Evolutionary conservation across 495 filamentous ascomycete species (phyloP).

Genomic region (Neurospora tetrasperma): DNA sequence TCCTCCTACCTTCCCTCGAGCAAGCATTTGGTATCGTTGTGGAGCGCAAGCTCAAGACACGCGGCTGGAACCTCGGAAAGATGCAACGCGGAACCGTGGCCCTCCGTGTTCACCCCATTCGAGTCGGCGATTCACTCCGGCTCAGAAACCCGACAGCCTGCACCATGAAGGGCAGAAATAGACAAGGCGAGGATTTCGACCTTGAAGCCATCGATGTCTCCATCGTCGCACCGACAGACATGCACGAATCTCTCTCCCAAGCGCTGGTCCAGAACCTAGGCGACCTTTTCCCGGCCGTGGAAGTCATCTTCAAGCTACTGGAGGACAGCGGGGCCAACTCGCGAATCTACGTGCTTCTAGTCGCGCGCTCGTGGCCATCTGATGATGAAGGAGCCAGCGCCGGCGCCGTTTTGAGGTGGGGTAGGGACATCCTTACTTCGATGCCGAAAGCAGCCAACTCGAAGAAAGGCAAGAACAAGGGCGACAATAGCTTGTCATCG

Average conservation of each 20-base stretch:
- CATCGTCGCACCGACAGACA: conserved; percentile 38
- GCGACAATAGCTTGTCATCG: neutral
- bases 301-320: conserved; percentile 35
- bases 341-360: conserved; percentile 61
- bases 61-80: conserved; percentile 60
- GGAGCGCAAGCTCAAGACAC: conserved; percentile 41
- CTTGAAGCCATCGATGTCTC: conserved; percentile 52
- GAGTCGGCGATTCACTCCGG: conserved; percentile 32
- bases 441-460: conserved; percentile 36
- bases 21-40: conserved; percentile 51
- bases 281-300: conserved; percentile 33
- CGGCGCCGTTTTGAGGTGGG: conserved; percentile 46
- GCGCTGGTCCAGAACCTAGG: conserved; percentile 27
- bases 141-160: conserved; percentile 27
- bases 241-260: conserved; percentile 32
- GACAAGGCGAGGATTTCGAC: conserved; percentile 18
- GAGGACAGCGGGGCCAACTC: conserved; percentile 53
- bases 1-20: conserved; percentile 60
- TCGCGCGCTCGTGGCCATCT: conserved; percentile 45
- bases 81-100: conserved; percentile 46
- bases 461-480: conserved; percentile 19
- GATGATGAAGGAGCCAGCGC: neutral
- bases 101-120: conserved; percentile 48
- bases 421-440: conserved; percentile 53
- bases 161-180: neutral